These are phyloP conservation scores for Cryphonectria naterciae DNA, from an alignment of 2,329 filamentous ascomycete genomes.

Conservation along the genomic window DNA sequence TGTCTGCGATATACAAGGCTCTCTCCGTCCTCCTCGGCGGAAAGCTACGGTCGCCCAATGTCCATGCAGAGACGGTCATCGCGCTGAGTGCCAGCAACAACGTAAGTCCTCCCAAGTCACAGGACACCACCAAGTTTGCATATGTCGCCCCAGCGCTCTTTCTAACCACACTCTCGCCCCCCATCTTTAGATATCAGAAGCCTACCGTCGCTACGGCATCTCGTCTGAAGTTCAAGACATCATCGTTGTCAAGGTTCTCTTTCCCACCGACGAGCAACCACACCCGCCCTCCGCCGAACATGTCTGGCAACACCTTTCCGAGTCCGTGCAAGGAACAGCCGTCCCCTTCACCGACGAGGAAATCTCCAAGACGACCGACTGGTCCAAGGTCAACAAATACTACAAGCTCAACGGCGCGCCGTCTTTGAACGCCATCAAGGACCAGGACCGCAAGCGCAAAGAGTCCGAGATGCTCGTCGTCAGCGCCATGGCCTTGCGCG, in stretches of 20 bases:
- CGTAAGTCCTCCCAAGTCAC: slow-evolving; percentile 48
- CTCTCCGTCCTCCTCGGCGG: slow-evolving; percentile 65
- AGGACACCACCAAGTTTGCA: background rate
- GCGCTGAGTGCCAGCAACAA: slow-evolving; percentile 83
- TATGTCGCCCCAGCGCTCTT: background rate
- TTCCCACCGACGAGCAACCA: slow-evolving; percentile 48
- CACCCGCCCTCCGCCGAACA: slow-evolving; percentile 49
- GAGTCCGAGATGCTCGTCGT: slow-evolving; percentile 73
- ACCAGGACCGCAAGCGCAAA: slow-evolving; percentile 47
- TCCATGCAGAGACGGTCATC: slow-evolving; percentile 87
- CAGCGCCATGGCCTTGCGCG: slow-evolving; percentile 78
- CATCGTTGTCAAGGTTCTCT: slow-evolving; percentile 79
- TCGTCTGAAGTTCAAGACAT: slow-evolving; percentile 70
- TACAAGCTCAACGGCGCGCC: slow-evolving; percentile 78
- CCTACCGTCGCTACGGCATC: slow-evolving; percentile 88
- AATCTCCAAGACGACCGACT: slow-evolving; percentile 64
- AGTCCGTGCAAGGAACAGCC: slow-evolving; percentile 64
- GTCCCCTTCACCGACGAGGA: slow-evolving; percentile 65
- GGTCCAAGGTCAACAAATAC: slow-evolving; percentile 75
- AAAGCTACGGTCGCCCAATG: slow-evolving; percentile 76
- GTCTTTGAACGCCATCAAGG: slow-evolving; percentile 51
- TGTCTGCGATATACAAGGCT: slow-evolving; percentile 79
- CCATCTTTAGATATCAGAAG: slow-evolving; percentile 75
- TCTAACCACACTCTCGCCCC: background rate
- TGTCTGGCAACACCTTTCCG: slow-evolving; percentile 62